Evolutionary conservation across 805 yeast genomes (phyloP), one percentile per base, ranked within the genome.

Genomic region (Myxozyma udenii): DNA sequence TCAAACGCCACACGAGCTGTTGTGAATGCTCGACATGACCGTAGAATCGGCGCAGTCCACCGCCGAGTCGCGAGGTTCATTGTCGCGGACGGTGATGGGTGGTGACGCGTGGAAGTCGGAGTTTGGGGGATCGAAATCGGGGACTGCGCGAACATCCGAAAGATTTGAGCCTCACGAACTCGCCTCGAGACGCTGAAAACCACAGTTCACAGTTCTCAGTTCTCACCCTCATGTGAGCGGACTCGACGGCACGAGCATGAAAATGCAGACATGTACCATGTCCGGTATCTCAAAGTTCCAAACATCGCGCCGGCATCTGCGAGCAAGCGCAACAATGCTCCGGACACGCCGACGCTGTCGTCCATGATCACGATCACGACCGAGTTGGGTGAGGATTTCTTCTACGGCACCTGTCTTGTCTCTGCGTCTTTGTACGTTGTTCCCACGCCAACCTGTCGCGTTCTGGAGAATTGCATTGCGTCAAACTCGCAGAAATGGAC

Each of bases 351-450:
- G 7, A 63, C 62, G 1, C 22, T 65, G 3, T 58, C 67, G 6
- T 48, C 72, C 4, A 62, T 71, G 2, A 72, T 64, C 6, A 57
- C 66, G 11, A 50, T 73, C 14, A 62, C 72, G 2, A 73, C 73
- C 41, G 77, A 73, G 51, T 64, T 73, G 1, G 77, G 77, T 2
- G 76, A 73, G 22, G 61, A 61, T 39, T 67, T 65, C 50, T 72
- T 70, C 60, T 64, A 64, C 45, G 76, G 75, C 4, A 32, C 44
- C 1, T 37, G 40, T 3, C 38, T 24, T 3, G 46, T 47, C 9
- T 24, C 37, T 4, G 50, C 50, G 21, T 19, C 12, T 7, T 38
- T 18, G 16, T 16, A 19, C 19, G 9, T 12, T 11, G 7, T n/a
- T 11, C 7, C 16, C 46, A 42, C 5, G 22, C 46, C 19, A 16